Conservation (phyloP, 2,329 filamentous ascomycete species). For the Mycogone perniciosa region DNA sequence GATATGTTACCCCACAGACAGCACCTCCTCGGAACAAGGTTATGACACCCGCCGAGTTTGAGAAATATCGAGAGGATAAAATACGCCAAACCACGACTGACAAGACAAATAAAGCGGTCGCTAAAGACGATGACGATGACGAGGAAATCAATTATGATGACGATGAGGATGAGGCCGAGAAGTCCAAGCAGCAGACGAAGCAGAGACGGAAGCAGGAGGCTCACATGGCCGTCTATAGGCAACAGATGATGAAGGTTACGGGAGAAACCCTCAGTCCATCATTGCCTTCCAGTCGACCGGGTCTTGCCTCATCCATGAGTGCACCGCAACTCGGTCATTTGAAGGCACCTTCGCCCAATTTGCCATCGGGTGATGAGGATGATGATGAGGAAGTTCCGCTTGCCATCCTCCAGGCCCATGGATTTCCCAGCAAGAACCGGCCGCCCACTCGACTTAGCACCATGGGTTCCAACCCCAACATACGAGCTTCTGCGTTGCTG, state of each 20-base stretch:
- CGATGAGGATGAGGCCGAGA: conserved; percentile 74
- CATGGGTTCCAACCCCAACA: conserved; percentile 64
- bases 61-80: conserved; percentile 70
- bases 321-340: conserved; percentile 50
- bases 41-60: conserved; percentile 86
- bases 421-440: conserved; percentile 73
- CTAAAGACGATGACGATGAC: conserved; percentile 55
- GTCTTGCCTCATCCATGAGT: conserved; percentile 53
- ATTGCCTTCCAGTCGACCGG: conserved; percentile 40
- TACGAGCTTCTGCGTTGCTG: conserved; percentile 49
- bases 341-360: conserved; percentile 32
- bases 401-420: conserved; percentile 80
- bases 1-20: conserved; percentile 26
- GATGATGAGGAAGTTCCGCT: conserved; percentile 87
- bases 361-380: conserved; percentile 61
- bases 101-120: conserved; percentile 35
- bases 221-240: conserved; percentile 80
- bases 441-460: conserved; percentile 62
- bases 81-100: conserved; percentile 48
- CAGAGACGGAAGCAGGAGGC: conserved; percentile 85
- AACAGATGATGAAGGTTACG: conserved; percentile 95
- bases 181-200: conserved; percentile 63
- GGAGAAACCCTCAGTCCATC: conserved; percentile 52
- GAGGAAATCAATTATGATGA: conserved; percentile 63
- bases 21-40: conserved; percentile 59